These are phyloP conservation scores for Elongisporangium prolatum DNA, from an alignment of 352 stramenopile genomes.

Conservation along the genomic window DNA sequence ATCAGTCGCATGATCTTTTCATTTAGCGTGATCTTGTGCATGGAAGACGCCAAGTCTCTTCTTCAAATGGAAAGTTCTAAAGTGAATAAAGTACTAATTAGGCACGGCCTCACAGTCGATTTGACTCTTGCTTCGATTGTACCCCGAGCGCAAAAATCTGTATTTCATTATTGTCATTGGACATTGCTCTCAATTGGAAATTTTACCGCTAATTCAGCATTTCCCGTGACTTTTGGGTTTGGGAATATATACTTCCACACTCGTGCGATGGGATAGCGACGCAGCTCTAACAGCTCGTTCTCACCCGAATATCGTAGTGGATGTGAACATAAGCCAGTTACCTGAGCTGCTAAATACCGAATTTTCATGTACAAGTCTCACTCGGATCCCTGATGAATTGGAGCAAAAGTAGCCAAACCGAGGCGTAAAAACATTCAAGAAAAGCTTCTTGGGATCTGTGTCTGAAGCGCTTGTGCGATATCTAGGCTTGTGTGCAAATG, in stretches of 20 bases:
- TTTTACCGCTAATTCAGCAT: constrained; percentile 12
- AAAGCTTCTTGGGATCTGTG: background rate
- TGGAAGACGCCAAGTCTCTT: constrained; percentile 7
- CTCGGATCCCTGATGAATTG: constrained; percentile 23
- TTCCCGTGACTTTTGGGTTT: constrained; percentile 22
- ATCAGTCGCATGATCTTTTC: constrained; percentile 20
- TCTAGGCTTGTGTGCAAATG: background rate
- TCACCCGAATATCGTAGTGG: constrained; percentile 27
- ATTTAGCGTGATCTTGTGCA: constrained; percentile 26
- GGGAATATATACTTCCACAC: constrained; percentile 28
- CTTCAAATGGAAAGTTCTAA: too few relatives aligned
- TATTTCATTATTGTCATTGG: constrained; percentile 19
- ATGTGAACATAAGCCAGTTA: constrained; percentile 20
- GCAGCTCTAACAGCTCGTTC: constrained; percentile 16
- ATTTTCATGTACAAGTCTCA: constrained; percentile 27
- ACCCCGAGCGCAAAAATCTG: too few relatives aligned
- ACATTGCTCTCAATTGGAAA: constrained; percentile 21
- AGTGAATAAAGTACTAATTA: too few relatives aligned
- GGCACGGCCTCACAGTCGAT: too few relatives aligned
- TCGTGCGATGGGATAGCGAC: constrained; percentile 16
- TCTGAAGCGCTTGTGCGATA: background rate
- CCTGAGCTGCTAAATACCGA: constrained; percentile 24
- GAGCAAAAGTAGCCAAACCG: constrained; percentile 19
- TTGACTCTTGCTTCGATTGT: too few relatives aligned
- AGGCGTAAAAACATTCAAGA: background rate